Base-by-base conservation (phyloP, 2,329 filamentous ascomycete genomes). In the Xylaria sp. region DNA sequence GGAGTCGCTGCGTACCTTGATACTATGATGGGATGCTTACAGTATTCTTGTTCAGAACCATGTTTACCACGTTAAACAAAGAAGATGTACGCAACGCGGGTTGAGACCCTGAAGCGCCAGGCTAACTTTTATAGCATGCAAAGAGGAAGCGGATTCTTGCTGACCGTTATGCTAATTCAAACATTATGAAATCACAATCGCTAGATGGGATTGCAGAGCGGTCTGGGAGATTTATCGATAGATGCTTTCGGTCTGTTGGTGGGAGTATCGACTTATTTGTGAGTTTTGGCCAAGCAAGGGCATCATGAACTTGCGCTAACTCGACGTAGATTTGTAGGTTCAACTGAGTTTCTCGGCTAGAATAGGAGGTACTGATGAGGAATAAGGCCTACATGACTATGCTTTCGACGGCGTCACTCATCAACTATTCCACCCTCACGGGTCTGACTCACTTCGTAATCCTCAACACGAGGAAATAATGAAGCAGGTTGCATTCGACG, bases 341-440 rank as follows among this genome's bases (percentile, higher is more conserved):
- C 25, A 43, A 23, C 18, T 8, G 1, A 8, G 46, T 23, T 59
- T 52, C 15, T n/a, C 15, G 12, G 13, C 23, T 18, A 9, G 20
- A 12, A 20, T 4, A 15, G 54, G 62, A 64, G 61, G 70, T 51
- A 67, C 74, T 74, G 59, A 74, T 46, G 20, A 31, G 36, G 9
- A 43, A 31, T 18, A 73, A 77, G 82, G 79, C 25, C 81, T 92
- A 1, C 90, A 92, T 71, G 86, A 90, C 31, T 92, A 90, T 76
- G 90, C 90, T 0, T 88, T 91, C 62, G 90, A 92, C 75, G 91
- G 90, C 73, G 86, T 89, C 33, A 90, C 89, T 0, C 88, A 91
- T 73, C 89, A 91, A 72, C 83, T 92, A n/a, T 91, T 92, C 75
- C 88, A 90, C 64, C 89, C 90, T 0, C 84, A 88, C 66, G 90